phyloP scores from a whole-genome alignment of 2,329 filamentous ascomycete species.

The Monilinia fructicola region DNA sequence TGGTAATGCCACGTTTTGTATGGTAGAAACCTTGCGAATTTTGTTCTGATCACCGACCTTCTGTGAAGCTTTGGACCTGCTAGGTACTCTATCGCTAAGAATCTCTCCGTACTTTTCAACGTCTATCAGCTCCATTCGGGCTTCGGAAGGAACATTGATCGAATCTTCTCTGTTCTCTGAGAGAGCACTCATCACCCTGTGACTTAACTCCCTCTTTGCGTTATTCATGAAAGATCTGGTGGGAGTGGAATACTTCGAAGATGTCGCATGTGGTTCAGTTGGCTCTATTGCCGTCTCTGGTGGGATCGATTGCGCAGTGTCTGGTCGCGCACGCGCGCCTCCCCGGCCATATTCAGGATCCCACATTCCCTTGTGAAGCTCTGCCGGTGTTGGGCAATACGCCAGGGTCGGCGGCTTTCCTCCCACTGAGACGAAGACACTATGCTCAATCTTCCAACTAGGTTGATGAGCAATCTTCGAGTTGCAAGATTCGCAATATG shows the following conservation, averaged over 20 bases:
- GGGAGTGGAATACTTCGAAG: conserved; percentile 13
- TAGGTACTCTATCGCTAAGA: background rate
- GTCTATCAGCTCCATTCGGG: background rate
- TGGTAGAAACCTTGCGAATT: background rate
- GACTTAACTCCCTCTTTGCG: conserved; percentile 8
- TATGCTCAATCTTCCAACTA: conserved; percentile 29
- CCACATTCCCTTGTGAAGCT: conserved; percentile 25
- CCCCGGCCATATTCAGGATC: conserved; percentile 26
- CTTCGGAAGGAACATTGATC: background rate
- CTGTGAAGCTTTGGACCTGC: background rate
- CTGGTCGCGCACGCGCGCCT: conserved; percentile 13
- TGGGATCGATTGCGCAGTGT: background rate
- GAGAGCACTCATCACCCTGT: conserved; percentile 20
- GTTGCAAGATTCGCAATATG: conserved; percentile 19
- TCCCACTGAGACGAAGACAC: conserved; percentile 26
- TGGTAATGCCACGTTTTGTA: conserved; percentile 22
- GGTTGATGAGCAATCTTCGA: conserved; percentile 24
- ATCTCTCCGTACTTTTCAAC: background rate
- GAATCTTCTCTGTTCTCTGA: conserved; percentile 12
- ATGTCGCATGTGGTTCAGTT: background rate
- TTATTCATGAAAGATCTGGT: conserved; percentile 15
- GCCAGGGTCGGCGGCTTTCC: conserved; percentile 20
- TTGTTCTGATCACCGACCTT: background rate
- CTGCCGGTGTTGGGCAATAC: conserved; percentile 23
- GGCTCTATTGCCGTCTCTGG: background rate